phyloP scores from a whole-genome alignment of 2,329 filamentous ascomycete species.

The Escovopsis sp. region DNA sequence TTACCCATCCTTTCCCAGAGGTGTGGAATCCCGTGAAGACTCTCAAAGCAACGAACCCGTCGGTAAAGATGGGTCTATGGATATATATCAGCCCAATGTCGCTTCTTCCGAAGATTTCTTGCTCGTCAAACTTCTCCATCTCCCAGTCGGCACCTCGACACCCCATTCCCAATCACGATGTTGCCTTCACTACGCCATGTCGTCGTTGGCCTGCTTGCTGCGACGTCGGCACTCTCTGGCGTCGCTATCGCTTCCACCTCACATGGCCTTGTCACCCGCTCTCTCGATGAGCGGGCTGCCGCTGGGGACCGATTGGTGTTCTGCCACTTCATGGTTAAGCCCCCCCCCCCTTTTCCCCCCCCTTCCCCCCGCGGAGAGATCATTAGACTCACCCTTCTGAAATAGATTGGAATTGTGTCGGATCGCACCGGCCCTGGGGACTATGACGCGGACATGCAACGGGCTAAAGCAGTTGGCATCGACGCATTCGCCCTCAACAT shows the following conservation, averaged over 20 bases:
- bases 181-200: conserved; percentile 6
- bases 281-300: conserved; percentile 8
- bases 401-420: conserved; percentile 28
- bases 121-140: too few relatives aligned
- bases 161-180: conserved; percentile 1
- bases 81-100: too few relatives aligned
- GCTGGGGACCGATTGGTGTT: conserved; percentile 19
- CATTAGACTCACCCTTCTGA: not conserved
- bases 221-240: conserved; percentile 6
- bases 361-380: too few relatives aligned
- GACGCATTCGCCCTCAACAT: conserved; percentile 38
- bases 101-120: too few relatives aligned
- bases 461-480: conserved; percentile 27
- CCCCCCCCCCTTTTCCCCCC: too few relatives aligned
- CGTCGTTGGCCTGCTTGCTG: conserved; percentile 7
- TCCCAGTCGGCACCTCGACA: not conserved
- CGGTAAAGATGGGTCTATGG: too few relatives aligned
- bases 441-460: conserved; percentile 32
- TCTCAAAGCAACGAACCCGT: too few relatives aligned
- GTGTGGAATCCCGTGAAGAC: too few relatives aligned
- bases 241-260: conserved; percentile 1
- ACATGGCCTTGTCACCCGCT: conserved; percentile 1
- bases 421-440: conserved; percentile 26
- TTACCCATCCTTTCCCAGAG: too few relatives aligned
- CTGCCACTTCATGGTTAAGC: conserved; percentile 27